Percentiles rank a stretch among this genome's conserved stretches.
Conservation (phyloP, 345 rosid species). For the Zanthoxylum bungeanum region DNA sequence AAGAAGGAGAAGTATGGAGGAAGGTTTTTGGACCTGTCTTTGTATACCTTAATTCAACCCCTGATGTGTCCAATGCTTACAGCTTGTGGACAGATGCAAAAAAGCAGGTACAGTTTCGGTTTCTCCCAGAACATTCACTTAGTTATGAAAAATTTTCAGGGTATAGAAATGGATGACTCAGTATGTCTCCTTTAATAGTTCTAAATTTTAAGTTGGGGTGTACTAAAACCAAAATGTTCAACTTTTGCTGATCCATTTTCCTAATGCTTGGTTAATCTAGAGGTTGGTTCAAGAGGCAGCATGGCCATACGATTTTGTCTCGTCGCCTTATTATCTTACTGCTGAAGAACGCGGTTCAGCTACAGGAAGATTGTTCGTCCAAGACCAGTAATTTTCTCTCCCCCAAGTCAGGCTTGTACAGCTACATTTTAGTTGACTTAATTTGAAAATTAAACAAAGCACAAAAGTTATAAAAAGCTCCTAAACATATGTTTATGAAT, state of each 20-base stretch:
- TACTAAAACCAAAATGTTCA: not conserved
- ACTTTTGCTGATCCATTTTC: constrained; percentile 2
- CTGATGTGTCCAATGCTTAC: constrained; percentile 26
- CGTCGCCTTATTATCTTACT: constrained; percentile 32
- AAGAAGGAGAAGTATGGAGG: constrained; percentile 40
- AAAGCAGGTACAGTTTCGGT: constrained; percentile 24
- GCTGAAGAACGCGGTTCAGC: constrained; percentile 28
- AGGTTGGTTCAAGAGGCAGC: constrained; percentile 33
- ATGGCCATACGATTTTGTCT: constrained; percentile 37
- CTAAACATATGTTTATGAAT: not conserved
- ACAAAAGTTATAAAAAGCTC: not conserved
- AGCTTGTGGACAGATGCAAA: constrained; percentile 37
- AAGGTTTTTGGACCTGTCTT: constrained; percentile 43
- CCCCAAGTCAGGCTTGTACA: not conserved
- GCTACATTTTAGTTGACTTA: not conserved
- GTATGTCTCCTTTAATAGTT: too few species aligned
- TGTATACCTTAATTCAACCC: constrained; percentile 38
- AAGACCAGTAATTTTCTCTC: constrained; percentile 21
- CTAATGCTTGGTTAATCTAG: constrained; percentile 19
- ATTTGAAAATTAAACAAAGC: not conserved
- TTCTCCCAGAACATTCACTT: not conserved
- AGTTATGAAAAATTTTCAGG: not conserved
- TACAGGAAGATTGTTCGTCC: constrained; percentile 29
- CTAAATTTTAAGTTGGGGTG: too few species aligned
- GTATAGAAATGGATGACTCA: too few species aligned